Conservation (phyloP, 805 yeast genomes). For the Ogataea neopini region DNA sequence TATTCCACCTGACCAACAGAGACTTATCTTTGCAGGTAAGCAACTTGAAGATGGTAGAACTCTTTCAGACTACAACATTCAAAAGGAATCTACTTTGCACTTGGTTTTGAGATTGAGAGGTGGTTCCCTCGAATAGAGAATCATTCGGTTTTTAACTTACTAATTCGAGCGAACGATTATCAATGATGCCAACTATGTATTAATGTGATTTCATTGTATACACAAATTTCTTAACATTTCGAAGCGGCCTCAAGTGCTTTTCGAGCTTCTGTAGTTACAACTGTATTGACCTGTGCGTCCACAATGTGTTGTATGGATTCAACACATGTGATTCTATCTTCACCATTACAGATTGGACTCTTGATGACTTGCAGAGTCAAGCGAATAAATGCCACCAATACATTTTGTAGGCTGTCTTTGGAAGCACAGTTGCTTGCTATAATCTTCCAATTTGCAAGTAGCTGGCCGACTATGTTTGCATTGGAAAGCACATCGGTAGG, state of each 20-base stretch:
- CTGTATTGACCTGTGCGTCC: conserved; percentile 45
- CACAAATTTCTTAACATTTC: neutral
- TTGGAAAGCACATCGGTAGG: conserved; percentile 13
- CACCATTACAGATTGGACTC: conserved; percentile 24
- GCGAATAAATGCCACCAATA: conserved; percentile 49
- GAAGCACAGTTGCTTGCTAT: conserved; percentile 19
- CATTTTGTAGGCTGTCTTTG: conserved; percentile 48
- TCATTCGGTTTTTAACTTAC: conserved; percentile 32
- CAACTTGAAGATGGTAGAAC: conserved; percentile 97
- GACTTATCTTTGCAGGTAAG: conserved; percentile 96
- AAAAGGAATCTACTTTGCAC: conserved; percentile 95
- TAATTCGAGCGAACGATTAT: conserved; percentile 10
- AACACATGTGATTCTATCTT: conserved; percentile 47
- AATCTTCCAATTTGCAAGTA: conserved; percentile 19
- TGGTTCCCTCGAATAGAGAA: conserved; percentile 45
- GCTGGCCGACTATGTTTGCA: conserved; percentile 13
- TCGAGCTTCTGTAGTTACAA: conserved; percentile 42
- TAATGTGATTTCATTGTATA: neutral
- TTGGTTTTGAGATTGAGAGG: conserved; percentile 98
- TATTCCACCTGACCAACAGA: conserved; percentile 97
- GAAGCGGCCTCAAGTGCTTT: conserved; percentile 9
- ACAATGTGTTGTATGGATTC: conserved; percentile 30
- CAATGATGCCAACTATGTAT: neutral
- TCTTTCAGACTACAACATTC: conserved; percentile 95
- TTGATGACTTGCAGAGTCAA: conserved; percentile 17